Conservation (phyloP, 805 yeast genomes). For the Starmerella bombi region DNA sequence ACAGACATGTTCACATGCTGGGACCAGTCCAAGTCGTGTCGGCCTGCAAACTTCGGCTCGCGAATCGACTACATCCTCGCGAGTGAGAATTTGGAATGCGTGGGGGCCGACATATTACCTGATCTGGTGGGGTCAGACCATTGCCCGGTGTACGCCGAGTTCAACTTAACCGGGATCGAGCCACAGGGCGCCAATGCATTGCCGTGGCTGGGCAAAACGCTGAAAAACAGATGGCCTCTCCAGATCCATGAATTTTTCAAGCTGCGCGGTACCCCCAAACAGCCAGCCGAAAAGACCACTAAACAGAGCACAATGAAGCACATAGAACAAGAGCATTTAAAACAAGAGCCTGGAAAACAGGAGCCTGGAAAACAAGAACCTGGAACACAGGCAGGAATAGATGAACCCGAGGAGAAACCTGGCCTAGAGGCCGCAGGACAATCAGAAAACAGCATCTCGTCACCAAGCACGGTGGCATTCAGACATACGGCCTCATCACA, state of each 20-base stretch:
- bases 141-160: conserved; percentile 75
- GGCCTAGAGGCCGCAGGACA: too few relatives aligned
- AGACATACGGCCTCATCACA: too few relatives aligned
- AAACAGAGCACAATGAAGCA: too few relatives aligned
- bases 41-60: conserved; percentile 79
- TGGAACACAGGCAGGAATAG: too few relatives aligned
- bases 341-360: background rate
- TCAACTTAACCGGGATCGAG: conserved; percentile 25
- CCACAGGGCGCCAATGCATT: conserved; percentile 6
- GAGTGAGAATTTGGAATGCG: conserved; percentile 32
- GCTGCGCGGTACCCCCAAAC: too few relatives aligned
- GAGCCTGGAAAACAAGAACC: too few relatives aligned
- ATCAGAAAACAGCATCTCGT: too few relatives aligned
- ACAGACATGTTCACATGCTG: conserved; percentile 76
- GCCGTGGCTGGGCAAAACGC: conserved; percentile 6
- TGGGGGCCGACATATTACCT: conserved; percentile 48
- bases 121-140: conserved; percentile 79
- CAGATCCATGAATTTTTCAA: conserved; percentile 5
- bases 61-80: conserved; percentile 67
- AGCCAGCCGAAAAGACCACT: too few relatives aligned
- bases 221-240: conserved; percentile 3
- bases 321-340: background rate
- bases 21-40: conserved; percentile 64
- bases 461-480: too few relatives aligned
- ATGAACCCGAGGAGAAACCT: too few relatives aligned